Conservation (phyloP, 768 basidiomycete genomes). For the Daedalea quercina region DNA sequence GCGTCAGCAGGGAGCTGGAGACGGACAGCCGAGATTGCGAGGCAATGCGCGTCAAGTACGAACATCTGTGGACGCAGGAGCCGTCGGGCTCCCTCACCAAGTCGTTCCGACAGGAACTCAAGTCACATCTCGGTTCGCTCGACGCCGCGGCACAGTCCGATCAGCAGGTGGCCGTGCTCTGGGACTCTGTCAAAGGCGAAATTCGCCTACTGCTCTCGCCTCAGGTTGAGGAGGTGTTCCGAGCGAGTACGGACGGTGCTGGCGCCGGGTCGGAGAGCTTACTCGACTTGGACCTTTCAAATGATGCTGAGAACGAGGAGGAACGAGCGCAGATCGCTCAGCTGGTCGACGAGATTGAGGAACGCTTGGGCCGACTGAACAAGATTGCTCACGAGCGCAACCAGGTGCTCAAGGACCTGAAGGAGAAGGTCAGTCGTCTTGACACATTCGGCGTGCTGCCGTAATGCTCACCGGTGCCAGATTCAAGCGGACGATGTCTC, state of each 20-base stretch:
- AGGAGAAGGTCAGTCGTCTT: constrained; percentile 69
- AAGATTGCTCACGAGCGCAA: constrained; percentile 82
- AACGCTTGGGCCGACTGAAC: constrained; percentile 67
- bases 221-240: constrained; percentile 57
- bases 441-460: neutral
- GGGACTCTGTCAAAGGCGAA: constrained; percentile 64
- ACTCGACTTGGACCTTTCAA: constrained; percentile 68
- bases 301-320: constrained; percentile 51
- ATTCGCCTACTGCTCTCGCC: constrained; percentile 54
- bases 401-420: constrained; percentile 88
- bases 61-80: constrained; percentile 79
- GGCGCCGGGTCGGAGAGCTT: constrained; percentile 36
- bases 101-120: constrained; percentile 68
- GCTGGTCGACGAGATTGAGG: constrained; percentile 70
- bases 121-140: constrained; percentile 62
- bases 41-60: constrained; percentile 79
- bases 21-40: constrained; percentile 85
- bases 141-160: constrained; percentile 79
- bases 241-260: constrained; percentile 38
- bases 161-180: constrained; percentile 62
- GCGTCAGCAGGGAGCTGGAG: constrained; percentile 63
- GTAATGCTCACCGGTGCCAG: constrained; percentile 32
- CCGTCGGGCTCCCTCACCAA: constrained; percentile 75
- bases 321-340: constrained; percentile 63
- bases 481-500: constrained; percentile 96